These are phyloP conservation scores for Colletotrichum siamense DNA, from an alignment of 2,329 filamentous ascomycete species.

Conservation along the genomic window DNA sequence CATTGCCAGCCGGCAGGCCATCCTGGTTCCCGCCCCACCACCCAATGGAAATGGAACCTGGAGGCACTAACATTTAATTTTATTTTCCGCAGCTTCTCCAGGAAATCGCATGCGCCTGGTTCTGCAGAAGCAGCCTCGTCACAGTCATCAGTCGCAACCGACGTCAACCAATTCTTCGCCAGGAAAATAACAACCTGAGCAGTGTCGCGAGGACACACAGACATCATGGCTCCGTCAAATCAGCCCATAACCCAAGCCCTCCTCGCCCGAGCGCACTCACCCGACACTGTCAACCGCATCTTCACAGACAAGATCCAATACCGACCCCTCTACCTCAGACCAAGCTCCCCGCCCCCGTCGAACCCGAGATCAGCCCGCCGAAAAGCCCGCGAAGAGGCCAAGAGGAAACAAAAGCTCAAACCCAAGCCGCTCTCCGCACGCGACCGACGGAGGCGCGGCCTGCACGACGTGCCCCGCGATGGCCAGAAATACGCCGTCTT, in stretches of 20 bases:
- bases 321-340: conserved; percentile 79
- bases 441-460: conserved; percentile 73
- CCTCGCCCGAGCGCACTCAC: conserved; percentile 79
- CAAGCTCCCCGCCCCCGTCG: conserved; percentile 70
- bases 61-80: conserved; percentile 27
- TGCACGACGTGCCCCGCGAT: conserved; percentile 76
- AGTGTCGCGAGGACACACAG: neutral
- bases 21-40: neutral
- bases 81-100: neutral
- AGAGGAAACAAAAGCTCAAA: conserved; percentile 51
- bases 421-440: conserved; percentile 78
- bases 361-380: conserved; percentile 64
- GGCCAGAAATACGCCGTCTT: conserved; percentile 79
- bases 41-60: neutral
- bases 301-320: conserved; percentile 84
- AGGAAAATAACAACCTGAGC: neutral
- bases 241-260: conserved; percentile 64
- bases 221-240: conserved; percentile 36
- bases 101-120: neutral
- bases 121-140: neutral
- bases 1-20: neutral
- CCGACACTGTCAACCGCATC: conserved; percentile 72
- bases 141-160: neutral
- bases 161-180: neutral
- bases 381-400: conserved; percentile 51